phyloP scores from a whole-genome alignment of 148 eudicot species.

The Fagopyrum esculentum region DNA sequence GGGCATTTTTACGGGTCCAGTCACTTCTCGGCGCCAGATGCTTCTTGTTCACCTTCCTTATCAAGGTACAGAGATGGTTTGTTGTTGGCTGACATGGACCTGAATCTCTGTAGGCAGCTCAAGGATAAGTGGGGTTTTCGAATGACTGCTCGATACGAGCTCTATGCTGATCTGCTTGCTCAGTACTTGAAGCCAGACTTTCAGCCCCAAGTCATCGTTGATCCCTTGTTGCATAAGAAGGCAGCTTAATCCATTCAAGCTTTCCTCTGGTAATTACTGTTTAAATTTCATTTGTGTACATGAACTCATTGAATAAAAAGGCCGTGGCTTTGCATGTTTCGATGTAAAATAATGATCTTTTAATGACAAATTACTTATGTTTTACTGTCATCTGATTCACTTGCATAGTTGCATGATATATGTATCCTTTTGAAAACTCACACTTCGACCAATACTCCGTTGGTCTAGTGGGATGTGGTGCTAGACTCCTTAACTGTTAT shows the following conservation, averaged over 20 bases:
- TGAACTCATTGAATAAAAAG: constrained; percentile 2
- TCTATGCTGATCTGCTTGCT: constrained; percentile 67
- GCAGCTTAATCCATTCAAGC: constrained; percentile 9
- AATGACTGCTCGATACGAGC: constrained; percentile 84
- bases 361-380: not conserved
- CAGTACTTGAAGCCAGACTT: constrained; percentile 62
- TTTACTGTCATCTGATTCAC: too few relatives aligned
- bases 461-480: too few relatives aligned
- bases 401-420: too few relatives aligned
- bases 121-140: constrained; percentile 97
- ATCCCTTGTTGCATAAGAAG: constrained; percentile 66
- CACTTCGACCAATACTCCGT: too few relatives aligned
- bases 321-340: not conserved
- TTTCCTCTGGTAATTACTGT: not conserved
- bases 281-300: not conserved
- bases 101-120: constrained; percentile 84
- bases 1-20: constrained; percentile 99
- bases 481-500: too few relatives aligned
- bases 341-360: not conserved
- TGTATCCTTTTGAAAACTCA: too few relatives aligned
- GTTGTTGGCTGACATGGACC: constrained; percentile 88
- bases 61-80: constrained; percentile 75
- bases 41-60: constrained; percentile 85
- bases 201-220: constrained; percentile 79
- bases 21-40: constrained; percentile 90